Conservation (phyloP, 1,139 yeast genomes). For the Yamadazyma kanchanaburiensis region DNA sequence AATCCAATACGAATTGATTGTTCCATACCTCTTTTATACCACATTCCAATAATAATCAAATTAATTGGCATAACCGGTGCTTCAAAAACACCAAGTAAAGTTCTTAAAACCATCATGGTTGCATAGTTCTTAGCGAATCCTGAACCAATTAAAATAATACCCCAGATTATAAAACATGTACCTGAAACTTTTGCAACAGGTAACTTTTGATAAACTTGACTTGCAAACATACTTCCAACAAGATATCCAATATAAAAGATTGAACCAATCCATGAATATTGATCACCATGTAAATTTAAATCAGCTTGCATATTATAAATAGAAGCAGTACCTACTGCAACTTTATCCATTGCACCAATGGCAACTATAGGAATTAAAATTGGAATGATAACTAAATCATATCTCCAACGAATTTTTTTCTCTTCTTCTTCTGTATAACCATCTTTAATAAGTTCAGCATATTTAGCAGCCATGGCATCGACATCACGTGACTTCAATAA, state of each 20-base stretch:
- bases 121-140: constrained; percentile 24
- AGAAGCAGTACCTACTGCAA: constrained; percentile 25
- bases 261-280: constrained; percentile 54
- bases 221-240: constrained; percentile 44
- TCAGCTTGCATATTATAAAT: constrained; percentile 52
- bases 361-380: constrained; percentile 38
- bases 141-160: constrained; percentile 20
- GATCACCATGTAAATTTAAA: constrained; percentile 43
- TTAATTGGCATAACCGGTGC: constrained; percentile 54
- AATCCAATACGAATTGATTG: constrained; percentile 9
- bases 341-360: constrained; percentile 14
- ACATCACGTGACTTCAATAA: background rate
- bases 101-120: constrained; percentile 21
- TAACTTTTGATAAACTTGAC: constrained; percentile 31
- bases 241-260: constrained; percentile 53
- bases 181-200: constrained; percentile 25
- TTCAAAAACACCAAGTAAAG: constrained; percentile 50
- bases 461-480: constrained; percentile 14
- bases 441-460: constrained; percentile 12
- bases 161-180: constrained; percentile 23
- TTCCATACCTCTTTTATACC: constrained; percentile 13
- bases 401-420: constrained; percentile 32
- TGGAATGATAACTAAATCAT: constrained; percentile 52
- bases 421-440: constrained; percentile 11
- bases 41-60: constrained; percentile 38